Percentiles rank a stretch among this genome's conserved stretches.
phyloP scores from a whole-genome alignment of 208 protist genomes.

The Herpetomonas samuelpessoai region DNA sequence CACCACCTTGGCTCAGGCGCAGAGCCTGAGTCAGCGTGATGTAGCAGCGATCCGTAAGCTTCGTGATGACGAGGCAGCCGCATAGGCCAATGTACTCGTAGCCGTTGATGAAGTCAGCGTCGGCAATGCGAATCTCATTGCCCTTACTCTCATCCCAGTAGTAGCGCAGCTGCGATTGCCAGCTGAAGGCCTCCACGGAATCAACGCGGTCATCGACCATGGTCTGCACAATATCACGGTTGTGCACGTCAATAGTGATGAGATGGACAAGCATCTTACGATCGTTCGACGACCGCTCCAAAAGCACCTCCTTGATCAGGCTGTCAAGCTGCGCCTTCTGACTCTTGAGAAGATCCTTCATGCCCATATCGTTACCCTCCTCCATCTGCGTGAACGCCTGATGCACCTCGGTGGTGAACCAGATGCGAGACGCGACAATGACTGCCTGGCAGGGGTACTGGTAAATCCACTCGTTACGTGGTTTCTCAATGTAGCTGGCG shows the following conservation, averaged over 20 bases:
- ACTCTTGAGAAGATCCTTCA: slow-evolving; percentile 97
- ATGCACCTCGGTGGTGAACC: slow-evolving; percentile 97
- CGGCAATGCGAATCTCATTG: slow-evolving; percentile 95
- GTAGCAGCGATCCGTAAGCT: slow-evolving; percentile 98
- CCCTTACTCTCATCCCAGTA: slow-evolving; percentile 94
- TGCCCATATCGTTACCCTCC: slow-evolving; percentile 97
- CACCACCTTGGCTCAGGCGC: slow-evolving; percentile 89
- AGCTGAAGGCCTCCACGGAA: slow-evolving; percentile 93
- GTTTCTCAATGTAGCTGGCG: slow-evolving; percentile 95
- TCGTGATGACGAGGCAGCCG: slow-evolving; percentile 98
- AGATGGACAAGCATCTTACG: slow-evolving; percentile 98
- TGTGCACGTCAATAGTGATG: slow-evolving; percentile 98
- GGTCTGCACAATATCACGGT: slow-evolving; percentile 92
- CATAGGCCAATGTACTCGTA: slow-evolving; percentile 99
- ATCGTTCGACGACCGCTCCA: slow-evolving; percentile 89
- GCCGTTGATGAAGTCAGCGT: slow-evolving; percentile 96
- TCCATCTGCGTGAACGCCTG: slow-evolving; percentile 97
- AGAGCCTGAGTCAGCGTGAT: slow-evolving; percentile 97
- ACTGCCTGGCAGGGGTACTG: slow-evolving; percentile 96
- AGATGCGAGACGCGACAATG: slow-evolving; percentile 95
- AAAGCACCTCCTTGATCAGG: slow-evolving; percentile 94
- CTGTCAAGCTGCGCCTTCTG: slow-evolving; percentile 93
- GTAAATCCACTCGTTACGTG: slow-evolving; percentile 96
- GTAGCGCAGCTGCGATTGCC: slow-evolving; percentile 98
- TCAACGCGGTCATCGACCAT: slow-evolving; percentile 95